Conservation (phyloP, 257 asterid species). For the Gardenia jasminoides region DNA sequence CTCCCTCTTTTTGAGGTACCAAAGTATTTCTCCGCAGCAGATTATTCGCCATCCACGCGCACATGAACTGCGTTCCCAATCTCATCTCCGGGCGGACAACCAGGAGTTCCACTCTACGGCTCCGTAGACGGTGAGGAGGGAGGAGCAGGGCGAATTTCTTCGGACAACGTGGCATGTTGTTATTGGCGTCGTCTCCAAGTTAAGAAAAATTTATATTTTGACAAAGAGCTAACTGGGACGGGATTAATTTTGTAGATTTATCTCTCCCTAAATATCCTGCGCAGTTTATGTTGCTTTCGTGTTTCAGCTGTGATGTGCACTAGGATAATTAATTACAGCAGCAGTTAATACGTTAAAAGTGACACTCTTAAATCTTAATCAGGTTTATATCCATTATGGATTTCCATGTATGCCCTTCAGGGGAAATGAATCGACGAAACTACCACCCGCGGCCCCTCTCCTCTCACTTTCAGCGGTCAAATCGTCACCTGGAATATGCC, state of each 20-base stretch:
- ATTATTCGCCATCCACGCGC: neutral
- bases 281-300: neutral
- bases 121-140: too few relatives aligned
- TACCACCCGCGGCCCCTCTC: neutral
- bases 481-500: too few relatives aligned
- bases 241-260: neutral
- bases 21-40: neutral
- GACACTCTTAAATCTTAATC: neutral
- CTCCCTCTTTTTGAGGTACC: too few relatives aligned
- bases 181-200: too few relatives aligned
- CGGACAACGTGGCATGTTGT: slow-evolving; percentile 3
- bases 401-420: slow-evolving; percentile 2
- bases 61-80: neutral
- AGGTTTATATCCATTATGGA: neutral
- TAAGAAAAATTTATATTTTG: too few relatives aligned
- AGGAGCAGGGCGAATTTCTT: too few relatives aligned
- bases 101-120: too few relatives aligned
- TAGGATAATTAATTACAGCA: neutral
- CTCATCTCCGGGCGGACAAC: neutral
- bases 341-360: neutral
- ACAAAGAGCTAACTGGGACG: slow-evolving; percentile 12
- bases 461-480: too few relatives aligned
- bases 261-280: neutral
- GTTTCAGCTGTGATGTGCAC: neutral
- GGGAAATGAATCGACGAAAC: neutral